Evolutionary conservation across 2,329 filamentous ascomycete genomes (phyloP), one percentile per base, ranked within the genome.

Genomic region (Pseudopyricularia cyperi): DNA sequence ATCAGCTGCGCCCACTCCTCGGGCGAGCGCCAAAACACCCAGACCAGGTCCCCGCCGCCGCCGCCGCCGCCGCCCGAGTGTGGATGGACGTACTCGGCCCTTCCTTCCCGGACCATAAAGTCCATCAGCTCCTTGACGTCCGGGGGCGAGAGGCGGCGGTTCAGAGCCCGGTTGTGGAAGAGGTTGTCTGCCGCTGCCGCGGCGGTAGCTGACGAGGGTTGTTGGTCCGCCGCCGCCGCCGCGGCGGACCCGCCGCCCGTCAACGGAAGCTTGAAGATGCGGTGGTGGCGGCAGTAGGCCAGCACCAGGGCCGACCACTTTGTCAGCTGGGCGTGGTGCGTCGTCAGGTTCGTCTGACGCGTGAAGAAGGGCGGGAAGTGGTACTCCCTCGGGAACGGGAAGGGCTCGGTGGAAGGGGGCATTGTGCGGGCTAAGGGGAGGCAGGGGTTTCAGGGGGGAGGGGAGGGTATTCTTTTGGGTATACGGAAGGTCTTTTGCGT

Each of bases 271-370:
- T 80, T 80, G 73, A 83, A 95, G 63, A 90, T 71, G 59, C 80
- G 82, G 71, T 91, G 75, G 69, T 87, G 77, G 0, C 81, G 80
- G 68, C 86, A 88, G 82, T 95, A 96, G 63, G 83, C 68, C 55
- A 89, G 88, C 63, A 97, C 80, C 15, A 96, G 79, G 32, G 79
- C 68, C n/a, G 85, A 82, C 93, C 93, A 98, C 68, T 90, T 90
- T 54, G 78, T 73, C 55, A 89, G 82, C 63, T 93, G 88, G 46
- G 83, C 81, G 67, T 83, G 79, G 63, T 77, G 83, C 9, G 86
- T 91, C 30, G 78, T 77, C 55, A 80, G 73, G 70, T 88, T 88
- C 34, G 83, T 79, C 67, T 93, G 87, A 52, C 80, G 81, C 52
- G 85, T 89, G 79, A 87, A 93, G 82, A 93, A 90, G 63, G 87